Base-by-base conservation (phyloP, 202 grass and related monocot species). In the Brachypodium distachyon region DNA sequence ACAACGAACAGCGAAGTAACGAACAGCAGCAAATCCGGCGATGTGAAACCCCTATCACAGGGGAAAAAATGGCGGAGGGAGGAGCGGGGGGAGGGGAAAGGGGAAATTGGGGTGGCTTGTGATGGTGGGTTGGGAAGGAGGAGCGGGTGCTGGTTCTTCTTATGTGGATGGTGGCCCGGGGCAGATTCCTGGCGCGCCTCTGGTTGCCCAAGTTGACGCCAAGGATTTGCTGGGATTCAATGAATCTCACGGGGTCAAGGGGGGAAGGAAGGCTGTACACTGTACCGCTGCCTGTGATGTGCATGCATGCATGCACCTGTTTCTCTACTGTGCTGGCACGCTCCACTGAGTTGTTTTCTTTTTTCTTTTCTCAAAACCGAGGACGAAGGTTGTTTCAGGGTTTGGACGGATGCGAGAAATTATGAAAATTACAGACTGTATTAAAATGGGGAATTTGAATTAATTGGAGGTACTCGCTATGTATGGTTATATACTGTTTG, bases 21-120 rank as follows among this genome's bases (percentile, higher is more conserved):
- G 29, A 18, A 12, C 33, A 12, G 27, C 21, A 26, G 8, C 3
- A n/a, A n/a, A n/a, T n/a, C n/a, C n/a, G n/a, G n/a, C n/a, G n/a
- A n/a, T n/a, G n/a, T n/a, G n/a, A n/a, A 86, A 89, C 82, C 85
- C 84, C 67, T 31, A 70, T 73, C 53, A 80, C 40, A 84, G 86
- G 85, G 85, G 17, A 87, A 78, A 90, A 91, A 86, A 23, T 19
- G 44, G n/a, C n/a, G 5, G 42, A 53, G 53, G 40, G 29, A 12
- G 56, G 18, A n/a, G n/a, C n/a, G 50, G 39, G 46, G 1, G 74
- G 26, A 13, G 7, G 26, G 16, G 41, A 57, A 31, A 28, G 23
- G 32, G 22, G 61, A 2, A 1, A 77, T 69, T 1, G 58, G 16
- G 80, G 53, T 78, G 66, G 31, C 16, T n/a, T 49, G 61, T 26